Conservation (phyloP, 192 early-diverging fungal species). For the Tieghemiomyces parasiticus region DNA sequence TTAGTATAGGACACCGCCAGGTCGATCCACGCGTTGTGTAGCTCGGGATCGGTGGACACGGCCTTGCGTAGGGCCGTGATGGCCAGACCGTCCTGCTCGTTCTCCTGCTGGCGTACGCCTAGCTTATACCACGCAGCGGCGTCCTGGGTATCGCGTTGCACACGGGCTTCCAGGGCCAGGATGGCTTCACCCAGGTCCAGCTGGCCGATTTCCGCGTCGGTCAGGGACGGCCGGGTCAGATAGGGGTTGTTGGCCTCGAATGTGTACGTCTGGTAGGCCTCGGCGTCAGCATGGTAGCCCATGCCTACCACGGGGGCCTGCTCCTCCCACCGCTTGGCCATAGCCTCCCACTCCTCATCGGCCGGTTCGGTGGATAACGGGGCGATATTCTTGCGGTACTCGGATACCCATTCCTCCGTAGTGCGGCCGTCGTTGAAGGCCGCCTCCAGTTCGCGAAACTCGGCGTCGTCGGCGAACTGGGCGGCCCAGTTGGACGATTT, state of each 20-base stretch:
- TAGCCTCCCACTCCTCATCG: conserved; percentile 52
- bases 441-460: conserved; percentile 32
- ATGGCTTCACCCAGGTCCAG: conserved; percentile 71
- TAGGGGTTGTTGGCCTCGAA: conserved; percentile 70
- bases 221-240: conserved; percentile 11
- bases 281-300: conserved; percentile 30
- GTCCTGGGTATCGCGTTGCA: conserved; percentile 64
- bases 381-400: conserved; percentile 52
- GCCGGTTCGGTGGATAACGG: conserved; percentile 39
- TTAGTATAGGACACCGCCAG: conserved; percentile 91
- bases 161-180: conserved; percentile 76
- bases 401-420: conserved; percentile 47
- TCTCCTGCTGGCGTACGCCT: conserved; percentile 88
- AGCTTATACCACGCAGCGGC: conserved; percentile 73
- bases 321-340: conserved; percentile 57
- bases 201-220: conserved; percentile 29
- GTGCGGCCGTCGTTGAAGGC: conserved; percentile 30
- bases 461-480: conserved; percentile 26
- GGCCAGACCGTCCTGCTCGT: conserved; percentile 83
- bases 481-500: conserved; percentile 32
- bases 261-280: conserved; percentile 44
- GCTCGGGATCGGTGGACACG: conserved; percentile 50
- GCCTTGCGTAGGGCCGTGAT: conserved; percentile 81
- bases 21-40: conserved; percentile 68
- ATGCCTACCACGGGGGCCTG: conserved; percentile 19